Evolutionary conservation across 2,329 filamentous ascomycete genomes (phyloP).

Genomic region (Stenocarpella maydis): DNA sequence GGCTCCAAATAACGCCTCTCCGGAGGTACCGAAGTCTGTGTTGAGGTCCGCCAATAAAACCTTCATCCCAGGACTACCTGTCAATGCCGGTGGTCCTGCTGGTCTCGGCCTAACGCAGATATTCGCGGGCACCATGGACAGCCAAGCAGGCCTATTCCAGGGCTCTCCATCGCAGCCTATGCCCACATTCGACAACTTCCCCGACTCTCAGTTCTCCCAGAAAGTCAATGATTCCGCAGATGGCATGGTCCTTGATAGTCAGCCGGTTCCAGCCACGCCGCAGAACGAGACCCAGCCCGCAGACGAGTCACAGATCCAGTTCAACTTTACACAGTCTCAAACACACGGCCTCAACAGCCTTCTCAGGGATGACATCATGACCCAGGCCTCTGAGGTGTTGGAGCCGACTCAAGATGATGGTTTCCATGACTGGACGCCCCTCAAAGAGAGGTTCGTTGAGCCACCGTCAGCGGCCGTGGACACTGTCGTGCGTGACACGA

Average conservation of each 20-base stretch:
- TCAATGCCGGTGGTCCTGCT: slow-evolving; percentile 61
- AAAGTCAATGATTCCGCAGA: slow-evolving; percentile 64
- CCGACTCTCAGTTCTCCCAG: slow-evolving; percentile 69
- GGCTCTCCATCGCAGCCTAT: slow-evolving; percentile 57
- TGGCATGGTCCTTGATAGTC: slow-evolving; percentile 57
- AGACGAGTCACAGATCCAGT: slow-evolving; percentile 47
- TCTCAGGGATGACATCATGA: slow-evolving; percentile 55
- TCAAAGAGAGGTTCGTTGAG: slow-evolving; percentile 72
- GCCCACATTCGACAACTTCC: slow-evolving; percentile 64
- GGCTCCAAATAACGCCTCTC: slow-evolving; percentile 55
- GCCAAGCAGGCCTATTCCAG: slow-evolving; percentile 49
- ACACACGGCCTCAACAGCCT: slow-evolving; percentile 66
- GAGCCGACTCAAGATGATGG: slow-evolving; percentile 85
- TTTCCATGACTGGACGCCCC: slow-evolving; percentile 76
- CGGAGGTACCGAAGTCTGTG: slow-evolving; percentile 67
- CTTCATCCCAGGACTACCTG: slow-evolving; percentile 74
- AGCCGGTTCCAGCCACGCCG: slow-evolving; percentile 46
- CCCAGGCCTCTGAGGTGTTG: slow-evolving; percentile 74
- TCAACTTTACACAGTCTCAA: slow-evolving; percentile 70
- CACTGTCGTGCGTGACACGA: slow-evolving; percentile 63
- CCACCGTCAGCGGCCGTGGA: slow-evolving; percentile 74
- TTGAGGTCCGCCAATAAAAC: slow-evolving; percentile 74
- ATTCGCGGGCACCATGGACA: slow-evolving; percentile 88
- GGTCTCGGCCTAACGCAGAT: slow-evolving; percentile 86
- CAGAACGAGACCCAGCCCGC: slow-evolving; percentile 44